A percentile compares a stretch with the other conserved stretches of the same genome.
These are phyloP conservation scores for Rhodotorula sp. DNA, from an alignment of 1,284 basidiomycete genomes.

Conservation along the genomic window DNA sequence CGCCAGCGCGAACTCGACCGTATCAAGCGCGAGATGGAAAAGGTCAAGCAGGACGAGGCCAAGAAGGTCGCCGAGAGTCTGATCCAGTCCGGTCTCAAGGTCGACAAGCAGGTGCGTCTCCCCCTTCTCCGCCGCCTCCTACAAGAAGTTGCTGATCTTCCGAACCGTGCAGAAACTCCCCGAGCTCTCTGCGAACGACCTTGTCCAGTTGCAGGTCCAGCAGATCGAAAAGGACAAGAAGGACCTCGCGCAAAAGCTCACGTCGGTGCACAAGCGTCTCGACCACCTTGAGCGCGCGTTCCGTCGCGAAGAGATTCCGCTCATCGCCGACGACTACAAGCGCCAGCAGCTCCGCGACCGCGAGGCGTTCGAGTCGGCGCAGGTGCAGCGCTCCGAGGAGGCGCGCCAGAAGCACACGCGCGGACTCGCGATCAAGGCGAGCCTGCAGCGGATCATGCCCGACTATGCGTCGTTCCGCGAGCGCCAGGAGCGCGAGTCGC, in stretches of 20 bases:
- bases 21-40: slow-evolving; percentile 78
- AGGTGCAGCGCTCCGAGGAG: slow-evolving; percentile 62
- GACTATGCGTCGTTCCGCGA: slow-evolving; percentile 68
- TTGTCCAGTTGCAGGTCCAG: slow-evolving; percentile 88
- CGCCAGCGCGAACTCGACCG: slow-evolving; percentile 73
- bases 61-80: slow-evolving; percentile 76
- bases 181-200: slow-evolving; percentile 60
- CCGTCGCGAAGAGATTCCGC: slow-evolving; percentile 86
- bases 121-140: background rate
- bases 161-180: slow-evolving; percentile 17
- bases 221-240: slow-evolving; percentile 97
- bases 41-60: slow-evolving; percentile 66
- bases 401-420: slow-evolving; percentile 65
- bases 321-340: slow-evolving; percentile 84
- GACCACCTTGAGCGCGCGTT: slow-evolving; percentile 95
- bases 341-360: slow-evolving; percentile 75
- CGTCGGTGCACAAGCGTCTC: slow-evolving; percentile 82
- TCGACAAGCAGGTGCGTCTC: slow-evolving; percentile 69
- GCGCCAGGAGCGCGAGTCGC: slow-evolving; percentile 83
- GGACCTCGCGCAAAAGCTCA: slow-evolving; percentile 77
- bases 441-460: slow-evolving; percentile 69
- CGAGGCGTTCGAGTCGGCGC: slow-evolving; percentile 65
- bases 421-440: slow-evolving; percentile 72
- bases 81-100: slow-evolving; percentile 74
- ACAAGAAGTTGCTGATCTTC: background rate